A percentile compares a stretch with the other conserved stretches of the same genome.
Evolutionary conservation across 306 rosid genomes (phyloP).

Genomic region (Rubus parviflorus): DNA sequence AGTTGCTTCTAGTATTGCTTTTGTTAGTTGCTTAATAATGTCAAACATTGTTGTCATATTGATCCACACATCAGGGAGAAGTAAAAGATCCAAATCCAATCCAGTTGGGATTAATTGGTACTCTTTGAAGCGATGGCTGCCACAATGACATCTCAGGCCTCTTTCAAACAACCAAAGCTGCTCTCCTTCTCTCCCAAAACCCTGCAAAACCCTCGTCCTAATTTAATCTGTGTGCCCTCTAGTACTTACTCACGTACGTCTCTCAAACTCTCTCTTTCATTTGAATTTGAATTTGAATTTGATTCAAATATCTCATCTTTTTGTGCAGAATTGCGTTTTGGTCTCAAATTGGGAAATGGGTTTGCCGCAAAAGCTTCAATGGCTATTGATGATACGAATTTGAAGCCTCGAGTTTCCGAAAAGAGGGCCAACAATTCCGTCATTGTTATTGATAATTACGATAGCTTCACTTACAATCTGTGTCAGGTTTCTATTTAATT

Average conservation of each 20-base stretch:
- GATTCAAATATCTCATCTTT: constrained; percentile 9
- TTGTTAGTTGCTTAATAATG: too few relatives aligned
- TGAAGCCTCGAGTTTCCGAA: constrained; percentile 17
- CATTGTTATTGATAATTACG: constrained; percentile 59
- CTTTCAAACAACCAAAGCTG: too few relatives aligned
- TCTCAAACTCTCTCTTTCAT: too few relatives aligned
- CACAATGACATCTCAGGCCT: too few relatives aligned
- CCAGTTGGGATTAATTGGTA: not conserved
- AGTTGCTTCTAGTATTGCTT: too few relatives aligned
- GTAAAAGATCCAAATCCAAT: too few relatives aligned
- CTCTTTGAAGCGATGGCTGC: too few relatives aligned
- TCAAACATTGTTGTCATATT: too few relatives aligned
- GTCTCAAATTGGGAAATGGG: constrained; percentile 42
- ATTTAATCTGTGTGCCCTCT: too few relatives aligned
- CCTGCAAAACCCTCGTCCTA: too few relatives aligned
- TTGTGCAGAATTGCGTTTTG: constrained; percentile 28
- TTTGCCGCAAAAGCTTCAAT: constrained; percentile 43
- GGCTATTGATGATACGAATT: constrained; percentile 23
- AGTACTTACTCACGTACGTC: not conserved
- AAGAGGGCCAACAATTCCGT: constrained; percentile 38
- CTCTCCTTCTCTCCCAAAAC: too few relatives aligned
- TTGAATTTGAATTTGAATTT: not conserved
- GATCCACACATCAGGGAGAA: too few relatives aligned
- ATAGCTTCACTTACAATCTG: constrained; percentile 92
- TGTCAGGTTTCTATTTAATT: constrained; percentile 69